A percentile compares a stretch with the other conserved stretches of the same genome.
phyloP scores from a whole-genome alignment of 805 yeast genomes.

The Wickerhamomyces sydowiorum region DNA sequence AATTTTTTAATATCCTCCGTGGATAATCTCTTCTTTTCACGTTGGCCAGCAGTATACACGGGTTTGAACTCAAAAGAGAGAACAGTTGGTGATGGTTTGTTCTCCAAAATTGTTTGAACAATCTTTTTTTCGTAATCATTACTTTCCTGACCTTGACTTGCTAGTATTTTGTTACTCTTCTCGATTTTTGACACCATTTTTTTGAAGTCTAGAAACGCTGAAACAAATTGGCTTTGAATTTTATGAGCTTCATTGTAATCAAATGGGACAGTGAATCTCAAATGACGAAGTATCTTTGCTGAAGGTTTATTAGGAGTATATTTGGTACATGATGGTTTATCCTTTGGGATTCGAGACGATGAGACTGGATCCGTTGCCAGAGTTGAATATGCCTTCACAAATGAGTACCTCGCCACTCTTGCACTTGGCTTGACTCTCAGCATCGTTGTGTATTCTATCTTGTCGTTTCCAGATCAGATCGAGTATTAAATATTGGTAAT shows the following conservation, averaged over 20 bases:
- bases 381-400: too few species aligned
- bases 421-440: too few species aligned
- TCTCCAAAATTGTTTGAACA: constrained; percentile 34
- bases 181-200: constrained; percentile 42
- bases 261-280: constrained; percentile 33
- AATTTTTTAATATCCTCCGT: constrained; percentile 16
- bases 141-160: constrained; percentile 33
- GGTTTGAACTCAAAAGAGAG: constrained; percentile 82
- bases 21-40: constrained; percentile 54
- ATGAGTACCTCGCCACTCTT: too few species aligned
- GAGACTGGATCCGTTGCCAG: too few species aligned
- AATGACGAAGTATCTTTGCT: constrained; percentile 34
- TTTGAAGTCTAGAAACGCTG: constrained; percentile 54
- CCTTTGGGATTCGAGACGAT: not conserved
- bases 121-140: constrained; percentile 43
- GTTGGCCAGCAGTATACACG: constrained; percentile 88
- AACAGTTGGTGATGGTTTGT: constrained; percentile 60
- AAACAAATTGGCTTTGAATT: constrained; percentile 51
- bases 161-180: constrained; percentile 32
- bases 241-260: constrained; percentile 44
- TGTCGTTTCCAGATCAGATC: too few species aligned
- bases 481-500: too few species aligned
- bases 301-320: constrained; percentile 28
- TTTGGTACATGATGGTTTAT: constrained; percentile 8
- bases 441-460: too few species aligned